Evolutionary conservation across 2,329 filamentous ascomycete species (phyloP).

Genomic region (Xenoacremonium recifei): DNA sequence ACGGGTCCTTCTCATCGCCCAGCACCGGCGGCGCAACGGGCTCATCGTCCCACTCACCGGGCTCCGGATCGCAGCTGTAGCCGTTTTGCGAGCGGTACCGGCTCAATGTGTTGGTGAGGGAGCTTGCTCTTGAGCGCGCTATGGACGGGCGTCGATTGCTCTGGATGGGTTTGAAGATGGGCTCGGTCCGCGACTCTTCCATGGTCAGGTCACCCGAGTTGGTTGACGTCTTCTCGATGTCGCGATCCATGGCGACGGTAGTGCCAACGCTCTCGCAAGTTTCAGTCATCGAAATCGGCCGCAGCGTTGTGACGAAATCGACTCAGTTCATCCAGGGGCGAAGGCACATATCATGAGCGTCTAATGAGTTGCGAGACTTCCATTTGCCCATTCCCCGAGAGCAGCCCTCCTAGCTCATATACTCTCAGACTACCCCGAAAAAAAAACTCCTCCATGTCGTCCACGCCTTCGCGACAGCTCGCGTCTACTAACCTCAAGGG

Average conservation of each 20-base stretch:
- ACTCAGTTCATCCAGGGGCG: too few relatives aligned
- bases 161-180: conserved; percentile 14
- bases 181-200: background rate
- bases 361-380: too few relatives aligned
- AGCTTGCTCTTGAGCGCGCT: conserved; percentile 9
- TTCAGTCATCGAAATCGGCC: too few relatives aligned
- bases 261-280: too few relatives aligned
- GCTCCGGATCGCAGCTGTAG: conserved; percentile 39
- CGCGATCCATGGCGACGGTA: too few relatives aligned
- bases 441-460: background rate
- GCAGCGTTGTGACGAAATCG: too few relatives aligned
- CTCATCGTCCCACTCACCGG: conserved; percentile 10
- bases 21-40: background rate
- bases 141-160: conserved; percentile 4
- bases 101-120: conserved; percentile 9
- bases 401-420: conserved; percentile 1
- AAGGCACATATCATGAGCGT: too few relatives aligned
- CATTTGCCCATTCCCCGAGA: too few relatives aligned
- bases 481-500: too few relatives aligned
- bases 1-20: conserved; percentile 41
- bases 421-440: background rate
- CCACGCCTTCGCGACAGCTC: conserved; percentile 1
- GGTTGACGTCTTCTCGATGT: conserved; percentile 23
- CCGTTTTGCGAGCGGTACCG: conserved; percentile 43
- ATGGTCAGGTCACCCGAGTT: conserved; percentile 4